Base-by-base conservation (phyloP, 352 stramenopile species). In the Globisporangium cystogenes region DNA sequence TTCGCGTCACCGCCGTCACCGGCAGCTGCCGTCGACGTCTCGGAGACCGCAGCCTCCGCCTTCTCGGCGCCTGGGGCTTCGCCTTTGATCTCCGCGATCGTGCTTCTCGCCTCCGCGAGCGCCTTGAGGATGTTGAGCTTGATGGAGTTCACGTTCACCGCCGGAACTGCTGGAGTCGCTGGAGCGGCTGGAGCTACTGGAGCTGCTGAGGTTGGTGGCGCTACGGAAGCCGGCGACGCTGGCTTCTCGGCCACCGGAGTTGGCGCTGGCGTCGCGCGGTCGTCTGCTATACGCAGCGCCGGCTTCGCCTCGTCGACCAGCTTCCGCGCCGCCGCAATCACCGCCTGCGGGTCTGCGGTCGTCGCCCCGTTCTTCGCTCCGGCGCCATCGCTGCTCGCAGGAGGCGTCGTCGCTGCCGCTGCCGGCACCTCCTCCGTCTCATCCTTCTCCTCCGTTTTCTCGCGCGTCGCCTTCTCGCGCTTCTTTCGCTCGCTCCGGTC, bases 111-210 rank as follows among this genome's bases (percentile, higher is more conserved):
- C 29, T 90, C 73, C 4, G 81, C 82, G 24, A 94, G 52, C 6
- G 78, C 83, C 51, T 91, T 92, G 7, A 94, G 48, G 45, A 94
- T 86, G 47, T 92, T 67, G 53, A 76, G 67, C 60, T 94, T 92
- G 55, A 94, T 90, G 0, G 79, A 76, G 23, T 62, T 78, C 33
- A 92, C 79, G 51, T 94, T 71, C 16, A 93, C 53, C 2, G 57
- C 36, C 48, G 65, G 48, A 40, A 65, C 57, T 3, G 48, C 21
- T 21, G 33, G 33, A 3, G 33, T 12, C 4, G 5, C n/a, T 15
- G 40, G 40, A 12, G 40, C 2, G 0, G 10, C 40, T 27, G 20
- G 8, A 0, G 14, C 20, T 11, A 16, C 8, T 14, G 33, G 33
- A 5, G 14, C 14, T 39, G 26, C 26, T 29, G 26, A 5, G 5